Percentiles rank a stretch among this genome's conserved stretches.
Conservation (phyloP, 169 alveolate species). For the Plasmodium inui region DNA sequence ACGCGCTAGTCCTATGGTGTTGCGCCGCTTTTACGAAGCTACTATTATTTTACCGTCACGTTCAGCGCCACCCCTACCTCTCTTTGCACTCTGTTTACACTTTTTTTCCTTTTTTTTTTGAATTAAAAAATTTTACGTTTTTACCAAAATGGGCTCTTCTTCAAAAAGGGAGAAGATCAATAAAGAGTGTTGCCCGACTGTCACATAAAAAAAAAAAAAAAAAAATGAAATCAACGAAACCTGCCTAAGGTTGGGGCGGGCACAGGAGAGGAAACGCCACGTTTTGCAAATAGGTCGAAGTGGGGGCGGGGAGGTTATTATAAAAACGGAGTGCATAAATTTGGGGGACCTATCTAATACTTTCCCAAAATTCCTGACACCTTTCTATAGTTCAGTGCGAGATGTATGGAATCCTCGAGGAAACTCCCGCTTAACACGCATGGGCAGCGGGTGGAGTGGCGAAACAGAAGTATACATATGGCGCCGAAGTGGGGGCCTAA, state of each 20-base stretch:
- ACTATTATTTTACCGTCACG: neutral
- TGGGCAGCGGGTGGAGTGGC: neutral
- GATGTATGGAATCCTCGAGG: neutral
- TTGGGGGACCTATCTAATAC: too few relatives aligned
- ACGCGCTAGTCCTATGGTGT: neutral
- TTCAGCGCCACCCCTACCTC: neutral
- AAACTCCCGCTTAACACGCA: neutral
- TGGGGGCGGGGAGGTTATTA: neutral
- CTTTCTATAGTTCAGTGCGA: neutral
- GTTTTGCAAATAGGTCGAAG: neutral
- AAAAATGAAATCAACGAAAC: neutral
- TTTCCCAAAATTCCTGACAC: neutral
- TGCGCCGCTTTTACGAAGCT: neutral
- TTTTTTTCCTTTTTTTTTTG: neutral
- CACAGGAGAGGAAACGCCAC: neutral
- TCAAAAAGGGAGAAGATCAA: neutral
- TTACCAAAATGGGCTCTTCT: neutral
- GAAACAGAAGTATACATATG: neutral
- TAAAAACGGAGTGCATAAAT: neutral
- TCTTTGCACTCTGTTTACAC: neutral
- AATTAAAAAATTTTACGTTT: neutral
- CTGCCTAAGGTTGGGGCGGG: neutral
- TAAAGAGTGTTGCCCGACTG: neutral
- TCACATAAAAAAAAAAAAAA: constrained; percentile 1
- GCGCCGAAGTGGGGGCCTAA: neutral